phyloP scores from a whole-genome alignment of 257 asterid species.

The Gynochthodes officinalis region DNA sequence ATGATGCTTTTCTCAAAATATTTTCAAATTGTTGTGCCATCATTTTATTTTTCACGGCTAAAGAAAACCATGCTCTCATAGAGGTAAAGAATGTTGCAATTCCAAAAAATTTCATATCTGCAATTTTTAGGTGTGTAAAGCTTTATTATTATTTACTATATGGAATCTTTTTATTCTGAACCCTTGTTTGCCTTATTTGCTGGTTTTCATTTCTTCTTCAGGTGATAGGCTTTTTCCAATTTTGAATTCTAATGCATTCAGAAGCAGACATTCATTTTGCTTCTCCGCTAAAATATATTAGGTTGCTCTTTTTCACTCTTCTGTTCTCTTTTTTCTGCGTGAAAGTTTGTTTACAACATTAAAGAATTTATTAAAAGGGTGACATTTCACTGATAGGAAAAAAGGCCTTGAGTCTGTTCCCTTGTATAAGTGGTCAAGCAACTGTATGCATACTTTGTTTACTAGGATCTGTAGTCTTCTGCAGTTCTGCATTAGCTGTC shows the following conservation, averaged over 20 bases:
- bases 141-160: constrained; percentile 20
- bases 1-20: background rate
- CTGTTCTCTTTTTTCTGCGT: background rate
- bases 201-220: background rate
- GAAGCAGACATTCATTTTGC: too few species aligned
- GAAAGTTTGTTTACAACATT: background rate
- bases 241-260: background rate
- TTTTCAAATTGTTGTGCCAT: background rate
- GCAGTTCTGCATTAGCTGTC: too few species aligned
- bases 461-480: background rate
- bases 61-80: background rate
- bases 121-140: background rate
- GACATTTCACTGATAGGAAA: background rate
- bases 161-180: constrained; percentile 30
- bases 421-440: background rate
- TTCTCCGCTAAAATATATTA: background rate
- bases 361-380: background rate
- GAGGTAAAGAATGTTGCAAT: background rate
- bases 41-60: background rate
- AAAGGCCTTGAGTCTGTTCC: background rate
- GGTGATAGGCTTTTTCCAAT: background rate
- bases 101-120: background rate
- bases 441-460: background rate
- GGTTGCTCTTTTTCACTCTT: background rate
- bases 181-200: too few species aligned